phyloP scores from a whole-genome alignment of 345 rosid species.

The Eucalyptus sp. region DNA sequence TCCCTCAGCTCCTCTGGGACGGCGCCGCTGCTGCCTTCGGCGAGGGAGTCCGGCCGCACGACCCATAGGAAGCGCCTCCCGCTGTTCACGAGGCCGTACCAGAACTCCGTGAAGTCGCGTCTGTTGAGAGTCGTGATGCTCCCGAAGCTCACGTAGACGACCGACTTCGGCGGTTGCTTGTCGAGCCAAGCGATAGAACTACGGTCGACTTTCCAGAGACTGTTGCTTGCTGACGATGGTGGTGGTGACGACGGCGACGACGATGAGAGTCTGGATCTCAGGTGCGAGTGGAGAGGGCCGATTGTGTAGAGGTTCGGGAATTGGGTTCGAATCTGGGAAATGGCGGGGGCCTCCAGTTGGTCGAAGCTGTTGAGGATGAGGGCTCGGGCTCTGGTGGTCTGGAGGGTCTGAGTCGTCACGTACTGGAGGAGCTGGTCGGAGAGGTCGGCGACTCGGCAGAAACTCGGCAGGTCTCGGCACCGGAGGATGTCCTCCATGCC shows the following conservation, averaged over 20 bases:
- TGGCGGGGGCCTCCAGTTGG: conserved; percentile 40
- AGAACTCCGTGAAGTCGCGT: conserved; percentile 21
- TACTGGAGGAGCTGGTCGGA: not conserved
- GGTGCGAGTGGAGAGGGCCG: conserved; percentile 42
- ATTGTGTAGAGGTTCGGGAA: conserved; percentile 29
- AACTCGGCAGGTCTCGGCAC: conserved; percentile 40
- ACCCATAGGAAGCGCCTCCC: conserved; percentile 34
- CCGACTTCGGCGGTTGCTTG: conserved; percentile 12
- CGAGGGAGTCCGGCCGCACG: conserved; percentile 3
- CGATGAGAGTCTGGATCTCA: conserved; percentile 3
- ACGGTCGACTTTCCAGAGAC: conserved; percentile 22
- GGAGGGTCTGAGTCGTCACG: conserved; percentile 7
- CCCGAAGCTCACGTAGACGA: conserved; percentile 39
- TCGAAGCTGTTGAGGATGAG: conserved; percentile 59
- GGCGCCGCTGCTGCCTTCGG: not conserved
- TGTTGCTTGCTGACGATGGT: not conserved
- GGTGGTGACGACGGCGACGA: not conserved
- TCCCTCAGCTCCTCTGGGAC: conserved; percentile 4
- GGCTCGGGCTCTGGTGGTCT: conserved; percentile 14
- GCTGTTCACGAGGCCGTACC: conserved; percentile 28
- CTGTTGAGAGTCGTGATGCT: conserved; percentile 1
- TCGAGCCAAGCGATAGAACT: conserved; percentile 34
- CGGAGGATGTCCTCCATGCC: conserved; percentile 39
- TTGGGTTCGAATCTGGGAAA: conserved; percentile 23
- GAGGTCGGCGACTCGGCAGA: conserved; percentile 16